phyloP scores from a whole-genome alignment of 108 stramenopile species.

The Mediolabrus comicus region DNA sequence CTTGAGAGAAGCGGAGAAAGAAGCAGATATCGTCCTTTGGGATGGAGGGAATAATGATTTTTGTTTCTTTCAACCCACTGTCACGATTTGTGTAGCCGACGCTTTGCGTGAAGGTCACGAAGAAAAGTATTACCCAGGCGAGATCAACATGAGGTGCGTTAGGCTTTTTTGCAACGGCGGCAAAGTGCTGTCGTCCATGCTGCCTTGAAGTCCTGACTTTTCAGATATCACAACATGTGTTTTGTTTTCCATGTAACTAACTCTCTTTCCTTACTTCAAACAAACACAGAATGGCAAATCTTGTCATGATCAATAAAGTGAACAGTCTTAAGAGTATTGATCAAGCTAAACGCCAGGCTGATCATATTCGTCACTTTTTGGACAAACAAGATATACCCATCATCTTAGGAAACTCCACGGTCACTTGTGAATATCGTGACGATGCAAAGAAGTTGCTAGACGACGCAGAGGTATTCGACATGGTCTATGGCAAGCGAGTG shows the following conservation, averaged over 20 bases:
- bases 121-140: slow-evolving; percentile 49
- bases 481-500: slow-evolving; percentile 53
- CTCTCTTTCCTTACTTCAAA: too few species aligned
- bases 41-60: slow-evolving; percentile 59
- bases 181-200: too few species aligned
- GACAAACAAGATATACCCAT: slow-evolving; percentile 29
- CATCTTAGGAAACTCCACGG: slow-evolving; percentile 40
- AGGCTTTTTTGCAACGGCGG: too few species aligned
- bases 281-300: slow-evolving; percentile 47
- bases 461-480: slow-evolving; percentile 8
- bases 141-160: slow-evolving; percentile 45
- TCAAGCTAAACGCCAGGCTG: slow-evolving; percentile 30
- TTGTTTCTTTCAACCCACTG: slow-evolving; percentile 48
- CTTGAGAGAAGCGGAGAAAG: slow-evolving; percentile 53
- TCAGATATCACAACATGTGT: too few species aligned
- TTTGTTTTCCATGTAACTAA: too few species aligned
- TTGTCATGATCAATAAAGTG: slow-evolving; percentile 48
- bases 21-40: slow-evolving; percentile 53
- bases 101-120: slow-evolving; percentile 49
- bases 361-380: slow-evolving; percentile 23
- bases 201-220: too few species aligned
- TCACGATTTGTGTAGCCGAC: slow-evolving; percentile 45
- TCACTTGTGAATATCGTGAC: slow-evolving; percentile 36
- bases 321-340: slow-evolving; percentile 30
- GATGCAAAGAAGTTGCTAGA: slow-evolving; percentile 8